These are phyloP conservation scores for Daldinia loculata DNA, from an alignment of 495 filamentous ascomycete genomes.

Conservation along the genomic window DNA sequence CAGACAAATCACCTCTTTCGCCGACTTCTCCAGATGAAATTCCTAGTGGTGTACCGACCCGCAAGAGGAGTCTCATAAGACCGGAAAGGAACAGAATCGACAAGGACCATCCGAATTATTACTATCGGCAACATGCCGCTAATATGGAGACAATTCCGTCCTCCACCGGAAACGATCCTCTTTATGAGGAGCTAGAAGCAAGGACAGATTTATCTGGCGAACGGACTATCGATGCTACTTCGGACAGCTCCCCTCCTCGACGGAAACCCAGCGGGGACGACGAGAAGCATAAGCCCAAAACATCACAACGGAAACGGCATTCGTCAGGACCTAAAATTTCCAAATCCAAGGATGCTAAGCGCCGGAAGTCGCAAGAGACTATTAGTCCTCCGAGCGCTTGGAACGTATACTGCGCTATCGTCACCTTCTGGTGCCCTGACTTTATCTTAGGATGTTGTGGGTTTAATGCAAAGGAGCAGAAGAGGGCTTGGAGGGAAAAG, in stretches of 20 bases:
- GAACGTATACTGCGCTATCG: conserved; percentile 91
- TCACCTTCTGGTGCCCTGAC: conserved; percentile 96
- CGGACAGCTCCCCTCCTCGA: conserved; percentile 52
- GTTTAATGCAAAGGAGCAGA: conserved; percentile 86
- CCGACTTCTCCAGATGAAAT: conserved; percentile 49
- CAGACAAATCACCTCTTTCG: conserved; percentile 57
- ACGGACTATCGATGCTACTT: conserved; percentile 52
- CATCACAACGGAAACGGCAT: conserved; percentile 42
- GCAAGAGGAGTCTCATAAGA: conserved; percentile 85
- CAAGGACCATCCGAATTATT: conserved; percentile 87
- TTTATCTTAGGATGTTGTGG: conserved; percentile 85
- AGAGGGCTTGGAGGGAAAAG: conserved; percentile 97
- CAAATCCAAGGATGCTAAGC: conserved; percentile 69
- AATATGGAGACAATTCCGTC: conserved; percentile 90
- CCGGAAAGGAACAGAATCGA: conserved; percentile 87
- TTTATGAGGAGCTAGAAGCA: conserved; percentile 72
- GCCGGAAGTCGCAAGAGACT: conserved; percentile 68
- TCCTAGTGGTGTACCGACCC: conserved; percentile 50
- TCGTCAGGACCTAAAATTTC: conserved; percentile 48
- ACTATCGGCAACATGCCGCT: conserved; percentile 90
- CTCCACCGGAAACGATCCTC: conserved; percentile 88
- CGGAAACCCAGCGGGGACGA: conserved; percentile 42
- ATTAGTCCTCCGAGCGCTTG: conserved; percentile 86
- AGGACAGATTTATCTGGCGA: conserved; percentile 59
- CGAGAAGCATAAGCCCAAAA: conserved; percentile 50